Evolutionary conservation across 2,329 filamentous ascomycete genomes (phyloP).

Genomic region (Botryosphaeria dothidea): DNA sequence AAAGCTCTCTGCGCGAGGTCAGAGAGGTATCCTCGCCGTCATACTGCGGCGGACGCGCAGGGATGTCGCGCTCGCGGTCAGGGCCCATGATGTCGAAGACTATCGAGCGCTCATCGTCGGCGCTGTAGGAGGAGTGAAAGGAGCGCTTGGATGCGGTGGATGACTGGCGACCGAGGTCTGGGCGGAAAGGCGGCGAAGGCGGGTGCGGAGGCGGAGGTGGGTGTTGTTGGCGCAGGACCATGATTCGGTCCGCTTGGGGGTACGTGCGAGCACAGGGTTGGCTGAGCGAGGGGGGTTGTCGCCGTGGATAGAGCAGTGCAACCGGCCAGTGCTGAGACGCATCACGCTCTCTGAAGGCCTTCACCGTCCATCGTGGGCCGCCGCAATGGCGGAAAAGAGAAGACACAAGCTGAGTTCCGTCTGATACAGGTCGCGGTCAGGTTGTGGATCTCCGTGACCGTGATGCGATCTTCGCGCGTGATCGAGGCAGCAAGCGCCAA

Average conservation of each 20-base stretch:
- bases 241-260: constrained; percentile 13
- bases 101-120: constrained; percentile 45
- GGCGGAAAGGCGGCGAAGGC: constrained; percentile 23
- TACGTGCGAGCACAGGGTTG: constrained; percentile 17
- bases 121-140: constrained; percentile 24
- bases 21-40: constrained; percentile 83
- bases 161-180: constrained; percentile 28
- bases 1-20: constrained; percentile 83
- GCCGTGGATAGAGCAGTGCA: constrained; percentile 11
- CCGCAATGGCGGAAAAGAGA: neutral
- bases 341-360: constrained; percentile 2
- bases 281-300: constrained; percentile 15
- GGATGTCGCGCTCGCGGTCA: constrained; percentile 31
- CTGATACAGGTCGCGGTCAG: constrained; percentile 9
- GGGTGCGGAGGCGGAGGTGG: constrained; percentile 14
- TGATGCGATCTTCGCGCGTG: constrained; percentile 17
- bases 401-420: neutral
- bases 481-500: constrained; percentile 15
- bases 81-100: constrained; percentile 39
- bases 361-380: constrained; percentile 3
- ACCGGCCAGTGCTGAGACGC: constrained; percentile 11
- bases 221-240: constrained; percentile 19
- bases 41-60: constrained; percentile 49
- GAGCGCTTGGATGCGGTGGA: constrained; percentile 38
- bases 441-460: constrained; percentile 15